Percentiles rank a stretch among this genome's conserved stretches.
Evolutionary conservation across 225 moss, liverwort and hornwort species (phyloP).

Genomic region (Sphagnum tenellum): DNA sequence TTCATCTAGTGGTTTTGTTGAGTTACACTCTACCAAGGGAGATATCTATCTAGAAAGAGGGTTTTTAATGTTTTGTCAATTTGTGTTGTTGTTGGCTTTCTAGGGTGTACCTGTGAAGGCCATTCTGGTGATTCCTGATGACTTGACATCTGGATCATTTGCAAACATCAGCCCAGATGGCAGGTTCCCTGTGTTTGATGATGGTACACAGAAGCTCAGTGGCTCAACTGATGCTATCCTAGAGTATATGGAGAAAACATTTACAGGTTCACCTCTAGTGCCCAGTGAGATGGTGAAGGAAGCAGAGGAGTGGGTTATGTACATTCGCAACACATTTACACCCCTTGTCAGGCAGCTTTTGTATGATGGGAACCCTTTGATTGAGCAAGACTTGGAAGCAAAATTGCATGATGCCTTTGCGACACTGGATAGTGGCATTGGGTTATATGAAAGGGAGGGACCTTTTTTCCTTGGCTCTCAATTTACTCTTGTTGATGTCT

Average conservation of each 20-base stretch:
- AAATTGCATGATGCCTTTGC: slow-evolving; percentile 49
- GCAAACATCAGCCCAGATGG: slow-evolving; percentile 27
- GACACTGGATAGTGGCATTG: slow-evolving; percentile 35
- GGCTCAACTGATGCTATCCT: slow-evolving; percentile 63
- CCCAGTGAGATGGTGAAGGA: slow-evolving; percentile 45
- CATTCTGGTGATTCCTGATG: slow-evolving; percentile 44
- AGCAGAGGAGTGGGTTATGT: slow-evolving; percentile 60
- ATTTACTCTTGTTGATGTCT: slow-evolving; percentile 76
- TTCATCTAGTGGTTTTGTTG: not conserved
- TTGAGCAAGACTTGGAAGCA: slow-evolving; percentile 42
- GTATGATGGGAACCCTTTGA: slow-evolving; percentile 71
- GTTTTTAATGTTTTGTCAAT: not conserved
- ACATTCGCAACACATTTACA: slow-evolving; percentile 55
- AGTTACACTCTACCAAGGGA: not conserved
- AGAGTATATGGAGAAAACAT: slow-evolving; percentile 59
- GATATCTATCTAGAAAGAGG: not conserved
- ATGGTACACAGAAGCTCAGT: slow-evolving; percentile 49
- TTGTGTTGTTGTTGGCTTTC: not conserved
- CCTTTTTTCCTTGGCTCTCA: slow-evolving; percentile 45
- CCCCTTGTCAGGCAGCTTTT: slow-evolving; percentile 44
- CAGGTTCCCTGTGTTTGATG: slow-evolving; percentile 53
- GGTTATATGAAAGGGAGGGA: slow-evolving; percentile 7
- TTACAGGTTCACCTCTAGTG: slow-evolving; percentile 40
- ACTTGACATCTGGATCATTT: slow-evolving; percentile 20
- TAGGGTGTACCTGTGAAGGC: slow-evolving; percentile 41